Evolutionary conservation across 2,329 filamentous ascomycete genomes (phyloP), one percentile per base, ranked within the genome.

Genomic region (Plectosphaerella plurivora): DNA sequence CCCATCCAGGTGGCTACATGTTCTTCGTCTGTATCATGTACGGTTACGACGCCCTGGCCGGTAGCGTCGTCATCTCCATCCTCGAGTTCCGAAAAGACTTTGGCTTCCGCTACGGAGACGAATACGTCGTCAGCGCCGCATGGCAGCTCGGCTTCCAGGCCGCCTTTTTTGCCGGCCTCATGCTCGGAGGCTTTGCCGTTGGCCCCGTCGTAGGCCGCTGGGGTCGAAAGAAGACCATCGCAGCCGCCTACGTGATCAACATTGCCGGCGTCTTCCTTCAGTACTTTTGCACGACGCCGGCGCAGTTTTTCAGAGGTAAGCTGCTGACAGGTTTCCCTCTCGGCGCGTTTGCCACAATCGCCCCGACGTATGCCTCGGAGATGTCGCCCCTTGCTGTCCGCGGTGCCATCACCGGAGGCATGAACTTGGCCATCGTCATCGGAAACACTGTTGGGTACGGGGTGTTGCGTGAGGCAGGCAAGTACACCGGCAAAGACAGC

Each of bases 101-200:
- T 57, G 72, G 71, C 7, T 59, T 60, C 47, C 51, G 53, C 8
- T 70, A 64, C 50, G 66, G 64, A 1, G 67, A 61, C 3, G 60
- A 59, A 33, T 73, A 68, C 59, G 69, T 71, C 9, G 57, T 73
- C 11, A 54, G 65, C n/a, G 64, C 70, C 11, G 63, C 66, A 33
- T 73, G 70, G 71, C 69, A 73, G 53, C 63, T 64, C 15, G 70
- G 67, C 4, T 74, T 71, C 53, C 65, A 66, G 35, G 72, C 69
- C 15, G 64, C 67, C n/a, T 69, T 66, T 2, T 66, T 70, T 56
- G 69, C 69, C 33, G 63, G 62, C n/a, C 66, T 65, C 24, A 70
- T 70, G 48, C 63, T 68, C 45, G 44, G 44, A 22, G 44, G 44
- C 9, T 7, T 45, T 6, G 20, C 20, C 5, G 44, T 45, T 20